Evolutionary conservation across 192 early-diverging fungal species (phyloP).

Genomic region (Chytriomyces sp.): DNA sequence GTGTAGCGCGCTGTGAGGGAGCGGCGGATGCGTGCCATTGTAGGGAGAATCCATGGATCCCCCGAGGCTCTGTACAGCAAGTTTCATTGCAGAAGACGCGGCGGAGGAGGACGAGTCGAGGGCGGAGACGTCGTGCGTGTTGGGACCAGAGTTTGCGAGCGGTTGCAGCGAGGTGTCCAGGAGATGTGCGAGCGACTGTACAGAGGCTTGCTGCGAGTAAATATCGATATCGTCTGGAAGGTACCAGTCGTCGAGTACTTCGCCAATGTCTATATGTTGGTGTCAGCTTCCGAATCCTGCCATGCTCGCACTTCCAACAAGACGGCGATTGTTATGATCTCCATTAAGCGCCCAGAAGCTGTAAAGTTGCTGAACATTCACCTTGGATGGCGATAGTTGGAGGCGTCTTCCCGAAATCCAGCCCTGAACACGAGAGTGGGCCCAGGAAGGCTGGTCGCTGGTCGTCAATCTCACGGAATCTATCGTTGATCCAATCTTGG

Average conservation of each 20-base stretch:
- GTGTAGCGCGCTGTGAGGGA: neutral
- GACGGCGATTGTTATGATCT: neutral
- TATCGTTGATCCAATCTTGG: conserved; percentile 51
- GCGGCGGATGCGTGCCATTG: neutral
- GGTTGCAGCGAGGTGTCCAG: neutral
- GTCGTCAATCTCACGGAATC: conserved; percentile 45
- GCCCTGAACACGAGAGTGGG: conserved; percentile 42
- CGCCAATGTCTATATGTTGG: conserved; percentile 24
- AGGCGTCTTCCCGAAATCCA: conserved; percentile 58
- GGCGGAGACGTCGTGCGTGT: neutral
- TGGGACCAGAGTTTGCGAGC: neutral
- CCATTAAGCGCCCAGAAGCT: neutral
- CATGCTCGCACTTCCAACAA: neutral
- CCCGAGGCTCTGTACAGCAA: neutral
- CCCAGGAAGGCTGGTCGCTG: conserved; percentile 57
- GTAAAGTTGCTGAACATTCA: conserved; percentile 16
- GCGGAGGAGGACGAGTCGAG: neutral
- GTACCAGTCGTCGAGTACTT: conserved; percentile 57
- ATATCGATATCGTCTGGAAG: conserved; percentile 50
- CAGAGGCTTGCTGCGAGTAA: neutral
- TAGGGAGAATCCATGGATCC: neutral
- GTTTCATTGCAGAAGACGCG: neutral
- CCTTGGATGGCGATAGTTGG: conserved; percentile 48
- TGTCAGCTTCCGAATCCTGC: neutral
- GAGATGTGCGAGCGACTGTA: conserved; percentile 1